phyloP scores from a whole-genome alignment of 129 eudicot species.

The Artemisia annua region DNA sequence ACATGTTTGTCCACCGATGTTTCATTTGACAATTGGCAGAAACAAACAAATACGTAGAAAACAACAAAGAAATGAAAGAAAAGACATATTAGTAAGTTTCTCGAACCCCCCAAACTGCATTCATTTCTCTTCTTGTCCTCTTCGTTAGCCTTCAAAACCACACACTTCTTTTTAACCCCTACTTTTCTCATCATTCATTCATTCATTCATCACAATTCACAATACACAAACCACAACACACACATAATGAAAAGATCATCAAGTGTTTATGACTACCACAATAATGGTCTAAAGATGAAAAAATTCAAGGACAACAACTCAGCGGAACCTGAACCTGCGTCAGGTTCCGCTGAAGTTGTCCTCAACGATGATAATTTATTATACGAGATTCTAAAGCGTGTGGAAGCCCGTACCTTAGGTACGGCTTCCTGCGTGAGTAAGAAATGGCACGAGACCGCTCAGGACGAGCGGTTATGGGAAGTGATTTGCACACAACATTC shows the following conservation, averaged over 20 bases:
- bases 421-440: constrained; percentile 70
- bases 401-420: constrained; percentile 67
- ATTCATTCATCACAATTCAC: background rate
- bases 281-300: constrained; percentile 15
- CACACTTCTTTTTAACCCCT: constrained; percentile 30
- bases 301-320: background rate
- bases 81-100: constrained; percentile 49
- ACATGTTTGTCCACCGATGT: constrained; percentile 15
- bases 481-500: constrained; percentile 72
- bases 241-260: constrained; percentile 23
- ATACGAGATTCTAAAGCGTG: constrained; percentile 73
- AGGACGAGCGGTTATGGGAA: constrained; percentile 94
- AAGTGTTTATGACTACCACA: background rate
- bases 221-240: background rate
- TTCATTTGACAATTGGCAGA: constrained; percentile 34
- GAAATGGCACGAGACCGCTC: constrained; percentile 63
- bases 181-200: constrained; percentile 14
- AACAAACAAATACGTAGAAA: constrained; percentile 29
- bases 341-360: constrained; percentile 35
- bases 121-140: constrained; percentile 58
- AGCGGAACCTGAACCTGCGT: background rate
- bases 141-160: constrained; percentile 47
- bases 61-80: constrained; percentile 34
- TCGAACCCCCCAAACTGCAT: constrained; percentile 47
- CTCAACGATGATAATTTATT: constrained; percentile 65